Evolutionary conservation across 1,139 yeast species (phyloP).

Genomic region (Scheffersomyces cryptocercus): DNA sequence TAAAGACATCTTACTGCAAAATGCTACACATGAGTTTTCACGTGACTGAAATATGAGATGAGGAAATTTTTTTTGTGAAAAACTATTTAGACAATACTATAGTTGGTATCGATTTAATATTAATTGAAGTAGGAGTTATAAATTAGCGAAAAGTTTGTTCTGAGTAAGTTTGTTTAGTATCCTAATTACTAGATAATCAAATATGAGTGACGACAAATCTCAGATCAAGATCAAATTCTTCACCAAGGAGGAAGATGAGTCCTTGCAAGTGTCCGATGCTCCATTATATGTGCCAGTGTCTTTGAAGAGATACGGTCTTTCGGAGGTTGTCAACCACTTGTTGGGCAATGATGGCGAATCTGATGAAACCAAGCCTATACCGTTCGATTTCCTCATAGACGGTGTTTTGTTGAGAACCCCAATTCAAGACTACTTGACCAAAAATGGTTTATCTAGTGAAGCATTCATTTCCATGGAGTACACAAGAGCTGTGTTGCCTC

Average conservation of each 20-base stretch:
- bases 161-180: too few relatives aligned
- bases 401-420: constrained; percentile 79
- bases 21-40: too few relatives aligned
- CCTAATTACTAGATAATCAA: too few relatives aligned
- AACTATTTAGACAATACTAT: constrained; percentile 3
- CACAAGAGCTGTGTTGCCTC: constrained; percentile 91
- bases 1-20: too few relatives aligned
- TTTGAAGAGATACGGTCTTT: constrained; percentile 85
- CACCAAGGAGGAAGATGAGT: constrained; percentile 81
- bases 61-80: constrained; percentile 9
- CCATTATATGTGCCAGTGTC: constrained; percentile 87
- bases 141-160: too few relatives aligned
- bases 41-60: constrained; percentile 6
- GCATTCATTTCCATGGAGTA: constrained; percentile 80
- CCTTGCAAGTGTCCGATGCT: constrained; percentile 72
- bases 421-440: constrained; percentile 72
- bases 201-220: constrained; percentile 33
- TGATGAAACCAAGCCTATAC: constrained; percentile 62
- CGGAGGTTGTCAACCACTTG: constrained; percentile 92
- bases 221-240: constrained; percentile 76
- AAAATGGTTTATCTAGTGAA: constrained; percentile 82
- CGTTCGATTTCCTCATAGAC: constrained; percentile 89
- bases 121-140: too few relatives aligned
- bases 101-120: too few relatives aligned
- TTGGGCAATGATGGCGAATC: constrained; percentile 41